Evolutionary conservation across 768 basidiomycete species (phyloP).

Genomic region (Trametes meyenii): DNA sequence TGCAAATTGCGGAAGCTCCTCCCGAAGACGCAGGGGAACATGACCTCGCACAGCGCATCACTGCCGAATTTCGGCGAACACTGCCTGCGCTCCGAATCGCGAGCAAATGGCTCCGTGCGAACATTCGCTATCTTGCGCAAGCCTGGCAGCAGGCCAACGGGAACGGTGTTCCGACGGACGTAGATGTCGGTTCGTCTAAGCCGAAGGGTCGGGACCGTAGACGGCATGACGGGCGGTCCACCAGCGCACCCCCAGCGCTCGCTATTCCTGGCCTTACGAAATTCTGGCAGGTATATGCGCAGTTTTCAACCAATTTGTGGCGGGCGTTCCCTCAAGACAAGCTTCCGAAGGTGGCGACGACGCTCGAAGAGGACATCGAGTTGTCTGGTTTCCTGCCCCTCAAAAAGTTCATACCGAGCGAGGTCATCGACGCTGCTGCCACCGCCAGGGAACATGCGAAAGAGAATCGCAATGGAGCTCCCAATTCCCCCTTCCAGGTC

Average conservation of each 20-base stretch:
- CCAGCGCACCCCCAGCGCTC: constrained; percentile 34
- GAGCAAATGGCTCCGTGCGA: constrained; percentile 85
- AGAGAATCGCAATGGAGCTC: not conserved
- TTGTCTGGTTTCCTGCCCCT: constrained; percentile 88
- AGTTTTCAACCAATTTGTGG: constrained; percentile 63
- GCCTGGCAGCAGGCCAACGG: constrained; percentile 32
- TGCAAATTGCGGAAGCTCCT: constrained; percentile 60
- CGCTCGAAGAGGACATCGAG: constrained; percentile 90
- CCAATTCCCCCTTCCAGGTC: not conserved
- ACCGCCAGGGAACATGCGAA: constrained; percentile 2
- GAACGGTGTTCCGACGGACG: not conserved
- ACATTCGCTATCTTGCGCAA: constrained; percentile 66
- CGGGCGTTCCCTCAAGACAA: constrained; percentile 67
- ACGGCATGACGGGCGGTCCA: constrained; percentile 36
- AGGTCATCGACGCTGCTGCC: constrained; percentile 23
- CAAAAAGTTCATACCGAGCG: constrained; percentile 55
- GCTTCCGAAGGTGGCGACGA: constrained; percentile 58
- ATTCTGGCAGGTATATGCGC: constrained; percentile 76
- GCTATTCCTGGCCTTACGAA: constrained; percentile 42
- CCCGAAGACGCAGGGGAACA: constrained; percentile 55
- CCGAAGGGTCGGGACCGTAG: constrained; percentile 29
- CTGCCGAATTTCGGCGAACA: constrained; percentile 82
- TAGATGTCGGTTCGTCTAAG: constrained; percentile 25
- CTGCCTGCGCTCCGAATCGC: constrained; percentile 86
- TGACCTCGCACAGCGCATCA: constrained; percentile 80